phyloP scores from a whole-genome alignment of 2,329 filamentous ascomycete genomes.

The Beauveria pseudobassiana region DNA sequence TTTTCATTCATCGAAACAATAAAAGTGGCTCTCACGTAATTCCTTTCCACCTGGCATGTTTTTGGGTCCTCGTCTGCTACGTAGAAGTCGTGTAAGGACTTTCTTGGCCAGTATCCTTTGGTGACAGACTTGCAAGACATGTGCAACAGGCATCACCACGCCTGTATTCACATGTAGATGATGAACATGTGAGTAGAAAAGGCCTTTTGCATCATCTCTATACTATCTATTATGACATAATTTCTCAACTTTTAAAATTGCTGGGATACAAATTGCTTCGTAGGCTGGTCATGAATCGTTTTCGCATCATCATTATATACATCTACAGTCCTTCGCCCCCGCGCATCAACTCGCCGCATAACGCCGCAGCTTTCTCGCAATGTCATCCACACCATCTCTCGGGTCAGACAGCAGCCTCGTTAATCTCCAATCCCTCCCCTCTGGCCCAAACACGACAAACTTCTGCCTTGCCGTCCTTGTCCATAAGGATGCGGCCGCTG shows the following conservation, averaged over 20 bases:
- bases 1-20: neutral
- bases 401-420: slow-evolving; percentile 45
- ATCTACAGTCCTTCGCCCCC: neutral
- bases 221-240: too few relatives aligned
- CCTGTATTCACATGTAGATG: too few relatives aligned
- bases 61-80: too few relatives aligned
- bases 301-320: neutral
- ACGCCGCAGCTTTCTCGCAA: slow-evolving; percentile 37
- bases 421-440: slow-evolving; percentile 47
- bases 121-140: neutral
- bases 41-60: too few relatives aligned
- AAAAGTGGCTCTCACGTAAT: neutral
- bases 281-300: neutral
- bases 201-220: too few relatives aligned
- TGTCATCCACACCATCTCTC: slow-evolving; percentile 41
- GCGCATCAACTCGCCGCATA: slow-evolving; percentile 20
- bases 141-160: too few relatives aligned
- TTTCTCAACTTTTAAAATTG: too few relatives aligned
- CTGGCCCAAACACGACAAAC: slow-evolving; percentile 48
- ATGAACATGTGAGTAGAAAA: too few relatives aligned
- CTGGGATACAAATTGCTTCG: neutral
- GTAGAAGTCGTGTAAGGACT: too few relatives aligned
- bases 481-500: slow-evolving; percentile 51
- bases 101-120: neutral
- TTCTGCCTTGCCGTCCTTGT: slow-evolving; percentile 54